These are phyloP conservation scores for Sporormia fimetaria DNA, from an alignment of 495 filamentous ascomycete genomes.

Conservation along the genomic window DNA sequence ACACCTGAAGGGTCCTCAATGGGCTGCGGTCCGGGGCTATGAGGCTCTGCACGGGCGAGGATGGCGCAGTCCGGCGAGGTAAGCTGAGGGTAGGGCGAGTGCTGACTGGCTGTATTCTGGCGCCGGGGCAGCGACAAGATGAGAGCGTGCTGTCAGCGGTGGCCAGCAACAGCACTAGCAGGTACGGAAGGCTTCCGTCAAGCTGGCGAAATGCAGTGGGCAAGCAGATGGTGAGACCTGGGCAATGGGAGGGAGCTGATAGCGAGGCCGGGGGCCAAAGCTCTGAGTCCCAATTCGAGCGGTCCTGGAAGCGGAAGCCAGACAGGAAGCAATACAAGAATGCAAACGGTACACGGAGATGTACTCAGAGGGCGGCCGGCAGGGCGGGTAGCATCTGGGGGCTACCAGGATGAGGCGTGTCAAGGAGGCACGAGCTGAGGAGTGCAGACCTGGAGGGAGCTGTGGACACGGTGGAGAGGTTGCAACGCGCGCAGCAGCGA, in stretches of 20 bases:
- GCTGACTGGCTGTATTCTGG: background rate
- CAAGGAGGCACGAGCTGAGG: background rate
- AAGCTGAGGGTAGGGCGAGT: background rate
- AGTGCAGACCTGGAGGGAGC: background rate
- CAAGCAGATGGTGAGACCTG: conserved; percentile 7
- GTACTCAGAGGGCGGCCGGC: background rate
- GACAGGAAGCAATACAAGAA: background rate
- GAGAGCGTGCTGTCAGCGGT: no score
- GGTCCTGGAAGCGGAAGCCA: background rate
- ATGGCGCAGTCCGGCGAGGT: conserved; percentile 20
- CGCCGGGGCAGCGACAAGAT: background rate
- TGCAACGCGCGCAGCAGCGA: conserved; percentile 7
- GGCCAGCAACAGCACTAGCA: conserved; percentile 8
- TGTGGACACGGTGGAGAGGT: background rate
- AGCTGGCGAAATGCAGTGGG: conserved; percentile 6
- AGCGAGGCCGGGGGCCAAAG: conserved; percentile 16
- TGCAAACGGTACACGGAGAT: conserved; percentile 13
- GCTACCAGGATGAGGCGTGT: background rate
- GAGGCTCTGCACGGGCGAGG: conserved; percentile 21
- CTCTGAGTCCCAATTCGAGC: conserved; percentile 19
- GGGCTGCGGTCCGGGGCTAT: conserved; percentile 9
- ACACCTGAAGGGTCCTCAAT: conserved; percentile 13
- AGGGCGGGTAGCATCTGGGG: background rate
- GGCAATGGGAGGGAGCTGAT: conserved; percentile 10
- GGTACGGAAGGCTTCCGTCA: conserved; percentile 10